Conservation (phyloP, 2,329 filamentous ascomycete genomes). For the Alternaria tenuissima region DNA sequence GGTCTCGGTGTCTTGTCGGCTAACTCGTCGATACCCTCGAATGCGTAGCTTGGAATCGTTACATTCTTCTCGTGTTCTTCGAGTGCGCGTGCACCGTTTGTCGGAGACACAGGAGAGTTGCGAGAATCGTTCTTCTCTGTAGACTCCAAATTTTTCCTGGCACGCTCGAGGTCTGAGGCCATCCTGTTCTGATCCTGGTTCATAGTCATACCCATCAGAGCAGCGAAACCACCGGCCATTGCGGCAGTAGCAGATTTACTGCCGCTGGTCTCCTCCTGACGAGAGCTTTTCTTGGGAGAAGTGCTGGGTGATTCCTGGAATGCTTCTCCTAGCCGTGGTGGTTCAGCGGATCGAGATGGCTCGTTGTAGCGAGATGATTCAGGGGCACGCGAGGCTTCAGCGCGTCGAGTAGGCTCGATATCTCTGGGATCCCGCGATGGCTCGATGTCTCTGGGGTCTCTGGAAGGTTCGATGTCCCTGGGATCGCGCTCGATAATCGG, state of each 20-base stretch:
- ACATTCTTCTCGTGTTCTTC: constrained; percentile 25
- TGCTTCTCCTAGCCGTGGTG: constrained; percentile 1
- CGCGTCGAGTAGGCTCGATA: constrained; percentile 5
- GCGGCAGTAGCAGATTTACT: constrained; percentile 32
- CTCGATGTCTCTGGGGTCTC: constrained; percentile 5
- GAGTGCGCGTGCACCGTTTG: constrained; percentile 27
- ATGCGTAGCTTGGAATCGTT: constrained; percentile 45
- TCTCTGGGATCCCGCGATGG: not conserved
- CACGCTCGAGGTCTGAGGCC: constrained; percentile 38
- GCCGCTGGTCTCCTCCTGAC: constrained; percentile 23
- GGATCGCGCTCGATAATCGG: constrained; percentile 45
- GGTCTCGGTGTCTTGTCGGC: constrained; percentile 55
- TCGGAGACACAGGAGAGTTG: constrained; percentile 23
- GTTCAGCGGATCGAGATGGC: not conserved
- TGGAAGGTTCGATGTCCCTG: constrained; percentile 22
- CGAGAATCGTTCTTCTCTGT: constrained; percentile 25
- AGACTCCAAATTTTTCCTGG: constrained; percentile 36
- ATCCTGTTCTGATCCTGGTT: constrained; percentile 48
- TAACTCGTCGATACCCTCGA: constrained; percentile 46
- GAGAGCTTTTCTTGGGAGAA: constrained; percentile 15
- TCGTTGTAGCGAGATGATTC: constrained; percentile 3
- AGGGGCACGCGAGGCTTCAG: constrained; percentile 1
- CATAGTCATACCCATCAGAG: constrained; percentile 41
- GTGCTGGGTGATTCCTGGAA: constrained; percentile 6
- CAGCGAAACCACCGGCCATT: constrained; percentile 45